Evolutionary conservation across 75 land plant genomes (phyloP).

Genomic region (Ceratopteris richardii): DNA sequence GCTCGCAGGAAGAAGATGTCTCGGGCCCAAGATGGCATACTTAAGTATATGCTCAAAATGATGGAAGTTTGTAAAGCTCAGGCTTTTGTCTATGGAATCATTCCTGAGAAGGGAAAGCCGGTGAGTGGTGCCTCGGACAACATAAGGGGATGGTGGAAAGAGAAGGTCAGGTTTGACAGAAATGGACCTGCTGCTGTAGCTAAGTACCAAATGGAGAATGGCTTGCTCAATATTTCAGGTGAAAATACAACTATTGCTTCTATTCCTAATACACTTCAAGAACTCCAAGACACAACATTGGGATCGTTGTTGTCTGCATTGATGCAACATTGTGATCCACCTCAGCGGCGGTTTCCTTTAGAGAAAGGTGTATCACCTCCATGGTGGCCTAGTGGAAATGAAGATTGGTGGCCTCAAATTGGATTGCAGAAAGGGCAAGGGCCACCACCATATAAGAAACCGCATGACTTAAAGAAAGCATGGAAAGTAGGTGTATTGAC

Average conservation of each 20-base stretch:
- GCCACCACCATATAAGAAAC: constrained; percentile 77
- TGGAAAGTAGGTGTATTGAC: constrained; percentile 81
- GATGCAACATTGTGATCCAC: constrained; percentile 83
- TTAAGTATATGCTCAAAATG: constrained; percentile 45
- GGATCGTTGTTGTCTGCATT: constrained; percentile 70
- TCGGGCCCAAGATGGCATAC: constrained; percentile 38
- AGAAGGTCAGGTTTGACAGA: constrained; percentile 33
- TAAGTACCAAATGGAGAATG: constrained; percentile 1
- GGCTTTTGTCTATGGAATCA: constrained; percentile 44
- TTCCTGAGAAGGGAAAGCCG: constrained; percentile 40
- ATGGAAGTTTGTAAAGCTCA: constrained; percentile 37
- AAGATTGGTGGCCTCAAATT: constrained; percentile 80
- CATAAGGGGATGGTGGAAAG: constrained; percentile 43
- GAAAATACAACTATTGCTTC: constrained; percentile 25
- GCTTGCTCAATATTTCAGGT: constrained; percentile 2
- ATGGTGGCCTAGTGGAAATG: constrained; percentile 77
- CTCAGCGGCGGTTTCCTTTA: constrained; percentile 60
- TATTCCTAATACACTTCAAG: constrained; percentile 59
- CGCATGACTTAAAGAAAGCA: constrained; percentile 76
- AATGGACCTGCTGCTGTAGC: constrained; percentile 26
- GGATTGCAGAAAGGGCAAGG: constrained; percentile 60
- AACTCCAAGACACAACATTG: constrained; percentile 71
- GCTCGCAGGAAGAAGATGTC: constrained; percentile 39
- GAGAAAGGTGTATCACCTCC: constrained; percentile 68
- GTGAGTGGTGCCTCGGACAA: constrained; percentile 45